Base-by-base conservation (phyloP, 192 early-diverging fungal species). In the Gigaspora rosea region DNA sequence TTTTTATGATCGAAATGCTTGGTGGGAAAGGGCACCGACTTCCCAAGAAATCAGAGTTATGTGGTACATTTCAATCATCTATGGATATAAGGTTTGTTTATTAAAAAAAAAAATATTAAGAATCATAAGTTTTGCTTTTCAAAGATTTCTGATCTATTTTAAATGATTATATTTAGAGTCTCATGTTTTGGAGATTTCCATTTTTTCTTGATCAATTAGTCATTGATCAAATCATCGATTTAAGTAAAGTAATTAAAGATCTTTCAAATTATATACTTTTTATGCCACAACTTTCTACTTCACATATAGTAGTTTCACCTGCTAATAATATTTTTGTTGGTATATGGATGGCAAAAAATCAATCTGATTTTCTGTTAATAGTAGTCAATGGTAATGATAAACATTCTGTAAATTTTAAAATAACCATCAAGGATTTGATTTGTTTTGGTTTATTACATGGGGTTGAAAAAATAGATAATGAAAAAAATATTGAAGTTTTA, bases 1-100 rank as follows among this genome's bases (percentile, higher is more conserved):
- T 36, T 79, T 79, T 46, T 76, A 59, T 36, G 78, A 79, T 54
- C 78, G 56, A 20, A 32, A 18, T 8, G 52, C 73, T 16, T 79
- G 78, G 48, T 79, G 78, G 78, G 9, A 76, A n/a, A 72, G 73
- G 4, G 71, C n/a, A 6, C 78, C 78, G n/a, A 79, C 78, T 5
- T 46, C 50, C 5, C 58, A 61, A 65, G 78, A 79, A 51, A 61
- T 64, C 51, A 46, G 61, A 7, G 32, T 76, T 13, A 79, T 79
- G 78, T 62, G 59, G 8, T 76, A 75, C 11, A 46, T 79, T 49
- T 75, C 78, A 18, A 62, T 79, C 12, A 66, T 79, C 27, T 47
- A 79, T 64, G 78, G 78, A 7, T 72, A 59, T n/a, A 79, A 79
- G 27, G 78, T 61, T 27, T 61, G 57, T 33, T 63, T 63, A 4